Evolutionary conservation across 257 asterid genomes (phyloP).

Genomic region (Fraxinus cuspidata): DNA sequence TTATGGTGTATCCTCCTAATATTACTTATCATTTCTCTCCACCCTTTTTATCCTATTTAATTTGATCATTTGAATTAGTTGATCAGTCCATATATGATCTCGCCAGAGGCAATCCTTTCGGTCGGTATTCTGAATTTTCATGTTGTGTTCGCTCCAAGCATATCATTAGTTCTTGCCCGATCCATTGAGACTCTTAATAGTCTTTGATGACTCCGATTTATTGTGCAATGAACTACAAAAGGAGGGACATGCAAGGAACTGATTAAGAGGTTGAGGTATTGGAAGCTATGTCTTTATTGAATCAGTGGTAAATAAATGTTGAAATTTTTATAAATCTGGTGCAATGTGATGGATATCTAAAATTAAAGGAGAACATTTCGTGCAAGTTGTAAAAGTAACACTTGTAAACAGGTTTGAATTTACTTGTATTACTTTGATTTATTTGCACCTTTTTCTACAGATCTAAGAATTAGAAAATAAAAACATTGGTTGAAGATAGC

Average conservation of each 20-base stretch:
- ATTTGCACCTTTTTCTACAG: neutral
- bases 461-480: slow-evolving; percentile 1
- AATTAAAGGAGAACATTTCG: slow-evolving; percentile 21
- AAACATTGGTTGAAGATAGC: neutral
- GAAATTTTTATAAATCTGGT: slow-evolving; percentile 16
- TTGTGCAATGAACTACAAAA: slow-evolving; percentile 27
- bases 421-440: slow-evolving; percentile 17
- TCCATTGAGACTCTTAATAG: slow-evolving; percentile 16
- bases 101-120: no score
- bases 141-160: no score
- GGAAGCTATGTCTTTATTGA: slow-evolving; percentile 19
- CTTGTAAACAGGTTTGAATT: slow-evolving; percentile 11
- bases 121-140: no score
- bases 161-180: neutral
- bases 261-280: slow-evolving; percentile 3
- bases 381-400: slow-evolving; percentile 19
- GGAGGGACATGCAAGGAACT: slow-evolving; percentile 18
- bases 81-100: no score
- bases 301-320: slow-evolving; percentile 24
- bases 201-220: neutral
- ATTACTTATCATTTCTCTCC: no score
- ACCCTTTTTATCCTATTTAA: no score
- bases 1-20: no score
- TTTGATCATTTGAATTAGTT: no score
- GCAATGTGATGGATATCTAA: slow-evolving; percentile 17